Percentiles rank a stretch among this genome's conserved stretches.
Conservation (phyloP, 1,139 yeast species). For the Maudiozyma humilis region DNA sequence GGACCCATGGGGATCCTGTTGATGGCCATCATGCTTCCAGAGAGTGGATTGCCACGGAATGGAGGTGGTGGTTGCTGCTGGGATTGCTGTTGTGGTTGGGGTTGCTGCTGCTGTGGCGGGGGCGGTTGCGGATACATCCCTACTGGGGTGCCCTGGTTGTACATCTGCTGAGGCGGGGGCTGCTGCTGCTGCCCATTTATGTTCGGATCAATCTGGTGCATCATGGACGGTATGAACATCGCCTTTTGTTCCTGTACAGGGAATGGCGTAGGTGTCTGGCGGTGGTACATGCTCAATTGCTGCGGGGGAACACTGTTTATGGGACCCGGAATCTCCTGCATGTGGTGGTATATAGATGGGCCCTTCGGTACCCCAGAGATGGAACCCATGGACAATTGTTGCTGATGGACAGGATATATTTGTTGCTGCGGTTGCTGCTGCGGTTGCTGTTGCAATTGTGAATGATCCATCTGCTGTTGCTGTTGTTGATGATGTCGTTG, state of each 20-base stretch:
- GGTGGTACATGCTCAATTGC: neutral
- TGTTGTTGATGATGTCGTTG: neutral
- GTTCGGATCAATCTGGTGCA: neutral
- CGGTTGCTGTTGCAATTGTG: neutral
- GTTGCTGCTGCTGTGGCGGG: neutral
- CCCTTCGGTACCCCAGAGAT: neutral
- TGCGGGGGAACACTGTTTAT: neutral
- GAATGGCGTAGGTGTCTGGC: neutral
- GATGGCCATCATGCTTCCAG: neutral
- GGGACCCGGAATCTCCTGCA: neutral
- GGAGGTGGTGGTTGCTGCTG: neutral
- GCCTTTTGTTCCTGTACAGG: neutral
- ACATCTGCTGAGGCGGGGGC: neutral
- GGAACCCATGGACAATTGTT: neutral
- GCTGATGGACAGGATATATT: neutral
- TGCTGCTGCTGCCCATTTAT: neutral
- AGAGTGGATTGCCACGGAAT: neutral
- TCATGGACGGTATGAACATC: neutral
- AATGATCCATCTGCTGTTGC: neutral
- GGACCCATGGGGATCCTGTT: constrained; percentile 1
- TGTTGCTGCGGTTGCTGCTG: neutral
- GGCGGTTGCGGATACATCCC: neutral
- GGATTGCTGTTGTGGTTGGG: neutral
- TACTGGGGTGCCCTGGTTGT: neutral
- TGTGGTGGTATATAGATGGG: neutral